phyloP scores from a whole-genome alignment of 495 filamentous ascomycete genomes.

The Talaromyces thailandensis region DNA sequence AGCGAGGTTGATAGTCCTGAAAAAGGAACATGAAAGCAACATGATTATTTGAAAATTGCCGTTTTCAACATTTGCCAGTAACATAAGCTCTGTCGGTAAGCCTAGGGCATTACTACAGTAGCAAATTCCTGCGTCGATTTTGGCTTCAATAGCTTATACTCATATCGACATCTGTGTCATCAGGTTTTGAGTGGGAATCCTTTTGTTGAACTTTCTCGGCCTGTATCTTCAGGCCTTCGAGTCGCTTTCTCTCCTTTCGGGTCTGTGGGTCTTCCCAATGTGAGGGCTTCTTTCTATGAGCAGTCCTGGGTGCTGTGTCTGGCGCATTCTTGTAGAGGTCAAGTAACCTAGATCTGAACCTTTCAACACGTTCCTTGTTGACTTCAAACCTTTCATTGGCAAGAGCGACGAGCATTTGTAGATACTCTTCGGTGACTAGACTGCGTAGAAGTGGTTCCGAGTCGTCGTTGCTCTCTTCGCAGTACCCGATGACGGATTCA shows the following conservation, averaged over 20 bases:
- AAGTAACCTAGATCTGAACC: conserved; percentile 38
- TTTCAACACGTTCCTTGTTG: conserved; percentile 60
- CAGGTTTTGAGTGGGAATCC: neutral
- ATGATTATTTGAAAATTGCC: neutral
- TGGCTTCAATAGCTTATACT: neutral
- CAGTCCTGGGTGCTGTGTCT: conserved; percentile 10
- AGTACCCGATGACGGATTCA: conserved; percentile 66
- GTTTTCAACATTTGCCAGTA: neutral
- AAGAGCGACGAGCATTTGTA: conserved; percentile 54
- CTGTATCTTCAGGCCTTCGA: conserved; percentile 48
- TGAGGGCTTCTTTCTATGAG: conserved; percentile 14
- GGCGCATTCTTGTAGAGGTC: conserved; percentile 12
- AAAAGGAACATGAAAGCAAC: neutral
- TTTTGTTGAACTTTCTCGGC: neutral
- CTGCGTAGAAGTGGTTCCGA: conserved; percentile 23
- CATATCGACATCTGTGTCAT: conserved; percentile 1
- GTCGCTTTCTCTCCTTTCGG: conserved; percentile 50
- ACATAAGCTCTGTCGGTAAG: neutral
- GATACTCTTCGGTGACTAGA: conserved; percentile 46
- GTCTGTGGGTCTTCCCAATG: conserved; percentile 50
- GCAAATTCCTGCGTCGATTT: neutral
- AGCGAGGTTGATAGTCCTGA: conserved; percentile 1
- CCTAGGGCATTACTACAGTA: neutral
- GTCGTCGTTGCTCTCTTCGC: conserved; percentile 19
- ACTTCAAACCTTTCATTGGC: conserved; percentile 69